Evolutionary conservation across 2,329 filamentous ascomycete genomes (phyloP), one percentile per base, ranked within the genome.

Genomic region (Colletotrichum caudatum): DNA sequence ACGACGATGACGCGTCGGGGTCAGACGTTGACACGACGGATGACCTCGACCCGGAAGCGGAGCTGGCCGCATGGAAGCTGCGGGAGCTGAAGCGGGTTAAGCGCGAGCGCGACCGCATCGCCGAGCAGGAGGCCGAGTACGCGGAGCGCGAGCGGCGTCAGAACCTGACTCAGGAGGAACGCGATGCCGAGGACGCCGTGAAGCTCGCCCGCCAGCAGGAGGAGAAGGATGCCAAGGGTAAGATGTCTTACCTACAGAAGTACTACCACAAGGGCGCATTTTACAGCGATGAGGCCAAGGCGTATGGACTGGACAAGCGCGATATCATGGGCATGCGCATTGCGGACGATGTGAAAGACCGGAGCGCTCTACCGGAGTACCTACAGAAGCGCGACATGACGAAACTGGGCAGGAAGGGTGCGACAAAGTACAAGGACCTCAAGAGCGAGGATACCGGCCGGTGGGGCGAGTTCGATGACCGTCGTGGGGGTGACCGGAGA

Each of bases 201-300:
- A 93, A 90, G 80, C 84, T 98, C 23, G 91, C 91, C 1, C 86
- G 87, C 75, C 95, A 98, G 81, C 90, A 92, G 76, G 92, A 93
- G 73, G 94, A 97, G 74, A 93, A 93, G 76, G 90, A 93, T 73
- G 82, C 86, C 62, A 91, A 92, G 72, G 94, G 94, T 64, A 92
- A 95, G 82, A 94, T 96, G 87, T 89, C 89, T 2, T 98, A 91
- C 80, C 94, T 98, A 93, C 95, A 98, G 79, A 94, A 95, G 79
- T 99, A 98, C 84, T 95, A 94, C 82, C 96, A 99, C 86, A 95
- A 95, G 83, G 96, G 96, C 60, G 96, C 96, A 20, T 99, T 98
- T 84, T 98, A 94, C 85, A 93, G 92, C 75, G 94, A 95, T 64
- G 93, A 97, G 76, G 87, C 91, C 63, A 90, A 91, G 76, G 90